These are phyloP conservation scores for Trapa bicornis DNA, from an alignment of 345 rosid genomes.

Conservation along the genomic window DNA sequence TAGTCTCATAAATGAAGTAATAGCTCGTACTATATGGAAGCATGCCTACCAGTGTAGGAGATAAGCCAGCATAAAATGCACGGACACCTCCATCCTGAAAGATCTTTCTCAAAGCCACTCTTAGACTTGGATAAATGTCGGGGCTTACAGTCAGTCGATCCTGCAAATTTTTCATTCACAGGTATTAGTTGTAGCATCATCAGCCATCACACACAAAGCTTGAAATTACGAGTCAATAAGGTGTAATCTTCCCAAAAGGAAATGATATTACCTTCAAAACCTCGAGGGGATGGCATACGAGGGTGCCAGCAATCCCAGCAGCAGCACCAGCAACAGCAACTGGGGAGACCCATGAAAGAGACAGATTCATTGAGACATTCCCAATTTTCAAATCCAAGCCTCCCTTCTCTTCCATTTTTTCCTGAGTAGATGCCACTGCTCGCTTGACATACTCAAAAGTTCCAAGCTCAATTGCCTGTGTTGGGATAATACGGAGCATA, in stretches of 20 bases:
- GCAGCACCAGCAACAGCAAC: slow-evolving; percentile 94
- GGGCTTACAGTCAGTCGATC: slow-evolving; percentile 90
- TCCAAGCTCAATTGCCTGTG: slow-evolving; percentile 92
- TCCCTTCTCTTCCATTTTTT: slow-evolving; percentile 44
- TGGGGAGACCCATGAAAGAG: slow-evolving; percentile 84
- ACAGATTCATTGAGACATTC: slow-evolving; percentile 36
- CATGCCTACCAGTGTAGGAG: slow-evolving; percentile 87
- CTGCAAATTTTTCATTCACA: slow-evolving; percentile 21
- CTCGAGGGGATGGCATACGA: slow-evolving; percentile 96
- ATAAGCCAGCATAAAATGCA: slow-evolving; percentile 73
- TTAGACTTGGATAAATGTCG: slow-evolving; percentile 69
- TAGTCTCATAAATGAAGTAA: slow-evolving; percentile 81
- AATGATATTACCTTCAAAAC: slow-evolving; percentile 64
- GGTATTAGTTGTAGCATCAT: background rate
- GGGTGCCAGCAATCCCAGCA: slow-evolving; percentile 84
- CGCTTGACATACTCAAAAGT: slow-evolving; percentile 90
- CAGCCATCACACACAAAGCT: too few species aligned
- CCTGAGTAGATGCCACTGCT: slow-evolving; percentile 58
- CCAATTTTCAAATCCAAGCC: slow-evolving; percentile 55
- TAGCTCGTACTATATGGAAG: slow-evolving; percentile 95
- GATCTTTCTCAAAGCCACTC: slow-evolving; percentile 65
- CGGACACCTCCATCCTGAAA: slow-evolving; percentile 72
- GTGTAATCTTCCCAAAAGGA: too few species aligned
- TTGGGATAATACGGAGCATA: slow-evolving; percentile 85
- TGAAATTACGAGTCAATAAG: too few species aligned